A percentile compares a stretch with the other conserved stretches of the same genome.
These are phyloP conservation scores for Ogataea sp. DNA, from an alignment of 805 yeast genomes.

Conservation along the genomic window DNA sequence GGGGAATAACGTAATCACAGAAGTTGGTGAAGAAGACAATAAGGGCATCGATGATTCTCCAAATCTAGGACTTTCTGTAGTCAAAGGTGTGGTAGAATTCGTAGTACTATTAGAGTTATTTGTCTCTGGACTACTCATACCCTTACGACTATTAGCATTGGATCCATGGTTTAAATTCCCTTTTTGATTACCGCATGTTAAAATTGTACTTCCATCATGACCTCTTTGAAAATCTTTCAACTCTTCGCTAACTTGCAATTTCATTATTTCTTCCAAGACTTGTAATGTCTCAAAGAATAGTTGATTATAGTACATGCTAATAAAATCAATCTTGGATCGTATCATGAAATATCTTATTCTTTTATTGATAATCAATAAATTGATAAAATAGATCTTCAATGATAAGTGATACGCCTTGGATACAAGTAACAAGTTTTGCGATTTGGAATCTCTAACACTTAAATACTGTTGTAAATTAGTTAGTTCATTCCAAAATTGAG, in stretches of 20 bases:
- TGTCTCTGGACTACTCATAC: too few relatives aligned
- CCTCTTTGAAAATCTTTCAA: background rate
- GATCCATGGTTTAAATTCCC: too few relatives aligned
- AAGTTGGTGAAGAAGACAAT: background rate
- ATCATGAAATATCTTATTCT: background rate
- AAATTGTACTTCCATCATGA: too few relatives aligned
- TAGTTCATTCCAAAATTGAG: conserved; percentile 8
- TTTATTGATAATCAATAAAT: background rate
- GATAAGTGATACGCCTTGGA: conserved; percentile 14
- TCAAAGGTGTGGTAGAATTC: background rate
- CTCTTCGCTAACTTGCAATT: conserved; percentile 2
- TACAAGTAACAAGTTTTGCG: conserved; percentile 8
- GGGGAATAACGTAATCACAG: conserved; percentile 16
- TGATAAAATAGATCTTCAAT: conserved; percentile 3
- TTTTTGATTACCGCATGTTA: too few relatives aligned
- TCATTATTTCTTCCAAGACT: conserved; percentile 7
- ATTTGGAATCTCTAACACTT: conserved; percentile 6
- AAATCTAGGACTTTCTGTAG: background rate
- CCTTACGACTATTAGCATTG: too few relatives aligned
- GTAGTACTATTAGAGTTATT: background rate
- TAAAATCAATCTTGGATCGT: conserved; percentile 3
- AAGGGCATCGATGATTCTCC: background rate
- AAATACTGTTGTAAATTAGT: conserved; percentile 5
- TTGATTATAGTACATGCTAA: conserved; percentile 1
- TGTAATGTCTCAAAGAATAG: conserved; percentile 6